Conservation (phyloP, 192 early-diverging fungal genomes). For the Radiomyces spectabilis region DNA sequence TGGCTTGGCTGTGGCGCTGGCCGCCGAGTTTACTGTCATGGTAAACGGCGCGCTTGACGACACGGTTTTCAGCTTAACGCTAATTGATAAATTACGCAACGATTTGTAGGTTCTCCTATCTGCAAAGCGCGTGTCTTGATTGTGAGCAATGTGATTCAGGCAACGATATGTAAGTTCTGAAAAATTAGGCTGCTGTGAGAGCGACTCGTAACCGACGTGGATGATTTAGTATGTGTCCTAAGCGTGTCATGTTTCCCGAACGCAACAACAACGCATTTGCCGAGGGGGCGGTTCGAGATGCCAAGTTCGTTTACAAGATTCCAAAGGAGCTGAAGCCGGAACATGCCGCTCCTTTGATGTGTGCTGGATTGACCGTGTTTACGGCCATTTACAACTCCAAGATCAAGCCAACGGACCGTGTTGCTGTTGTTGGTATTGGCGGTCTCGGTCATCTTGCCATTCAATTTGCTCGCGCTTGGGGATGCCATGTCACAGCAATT, state of each 20-base stretch:
- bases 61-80: too few relatives aligned
- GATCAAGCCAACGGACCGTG: conserved; percentile 50
- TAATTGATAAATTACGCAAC: too few relatives aligned
- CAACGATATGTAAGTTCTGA: conserved; percentile 42
- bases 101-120: conserved; percentile 45
- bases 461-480: conserved; percentile 45
- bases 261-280: conserved; percentile 56
- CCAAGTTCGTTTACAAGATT: conserved; percentile 61
- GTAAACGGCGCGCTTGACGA: too few relatives aligned
- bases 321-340: conserved; percentile 39
- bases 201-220: too few relatives aligned
- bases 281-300: conserved; percentile 29
- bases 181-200: too few relatives aligned
- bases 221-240: conserved; percentile 36
- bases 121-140: conserved; percentile 37
- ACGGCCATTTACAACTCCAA: conserved; percentile 54
- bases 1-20: too few relatives aligned
- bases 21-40: too few relatives aligned
- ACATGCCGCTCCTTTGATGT: conserved; percentile 68
- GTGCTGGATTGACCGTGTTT: conserved; percentile 77
- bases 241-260: conserved; percentile 43
- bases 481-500: conserved; percentile 42
- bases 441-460: conserved; percentile 69
- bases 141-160: conserved; percentile 44
- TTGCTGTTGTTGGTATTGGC: conserved; percentile 75